phyloP scores from a whole-genome alignment of 23 red algal species.

The Gracilaria domingensis region DNA sequence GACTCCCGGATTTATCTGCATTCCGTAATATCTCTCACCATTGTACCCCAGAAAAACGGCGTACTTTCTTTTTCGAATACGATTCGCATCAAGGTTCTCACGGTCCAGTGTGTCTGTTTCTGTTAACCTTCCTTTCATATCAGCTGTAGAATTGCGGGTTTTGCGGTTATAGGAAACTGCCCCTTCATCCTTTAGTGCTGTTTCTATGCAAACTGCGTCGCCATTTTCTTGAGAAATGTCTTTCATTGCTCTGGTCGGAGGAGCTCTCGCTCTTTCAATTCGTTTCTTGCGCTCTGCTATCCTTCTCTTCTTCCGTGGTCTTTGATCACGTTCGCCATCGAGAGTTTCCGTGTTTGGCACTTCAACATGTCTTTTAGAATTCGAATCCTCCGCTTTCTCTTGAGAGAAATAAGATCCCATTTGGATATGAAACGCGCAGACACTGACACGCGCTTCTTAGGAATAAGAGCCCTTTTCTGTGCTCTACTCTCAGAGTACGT shows the following conservation, averaged over 20 bases:
- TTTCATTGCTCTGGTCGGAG: slow-evolving; percentile 19
- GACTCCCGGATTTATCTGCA: slow-evolving; percentile 75
- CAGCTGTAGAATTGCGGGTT: neutral
- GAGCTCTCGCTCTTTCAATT: neutral
- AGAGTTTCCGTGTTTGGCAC: neutral
- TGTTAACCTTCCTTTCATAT: neutral
- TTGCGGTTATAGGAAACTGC: neutral
- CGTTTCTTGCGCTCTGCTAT: neutral
- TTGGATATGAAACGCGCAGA: neutral
- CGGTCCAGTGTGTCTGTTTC: neutral
- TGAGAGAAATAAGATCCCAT: slow-evolving; percentile 37
- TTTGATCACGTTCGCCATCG: neutral
- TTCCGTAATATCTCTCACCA: slow-evolving; percentile 68
- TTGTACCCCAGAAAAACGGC: slow-evolving; percentile 74
- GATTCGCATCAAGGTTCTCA: neutral
- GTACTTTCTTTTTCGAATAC: slow-evolving; percentile 59
- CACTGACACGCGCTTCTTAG: neutral
- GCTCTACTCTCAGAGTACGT: too few relatives aligned
- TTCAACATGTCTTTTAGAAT: neutral
- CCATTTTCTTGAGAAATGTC: neutral
- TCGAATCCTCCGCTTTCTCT: neutral
- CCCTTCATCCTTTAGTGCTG: neutral
- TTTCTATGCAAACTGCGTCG: neutral
- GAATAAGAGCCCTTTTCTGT: neutral
- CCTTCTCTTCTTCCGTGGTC: neutral